phyloP scores from a whole-genome alignment of 805 yeast species.

The Novakomyces olei region DNA sequence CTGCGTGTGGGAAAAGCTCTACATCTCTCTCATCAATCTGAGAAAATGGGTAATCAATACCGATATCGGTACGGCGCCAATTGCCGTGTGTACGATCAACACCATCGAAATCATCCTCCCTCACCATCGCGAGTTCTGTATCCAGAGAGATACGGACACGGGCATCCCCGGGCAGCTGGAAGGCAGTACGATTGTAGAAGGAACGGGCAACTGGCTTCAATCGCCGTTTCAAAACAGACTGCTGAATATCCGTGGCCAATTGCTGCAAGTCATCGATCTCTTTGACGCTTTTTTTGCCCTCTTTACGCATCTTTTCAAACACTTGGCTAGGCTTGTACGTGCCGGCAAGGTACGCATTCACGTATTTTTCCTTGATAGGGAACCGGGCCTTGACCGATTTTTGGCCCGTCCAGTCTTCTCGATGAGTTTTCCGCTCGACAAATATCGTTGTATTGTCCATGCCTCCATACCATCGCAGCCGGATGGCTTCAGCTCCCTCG shows the following conservation, averaged over 20 bases:
- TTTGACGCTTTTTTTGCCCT: constrained; percentile 64
- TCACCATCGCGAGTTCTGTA: constrained; percentile 88
- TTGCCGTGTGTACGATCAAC: constrained; percentile 69
- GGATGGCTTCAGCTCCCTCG: constrained; percentile 97
- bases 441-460: constrained; percentile 82
- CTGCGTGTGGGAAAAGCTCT: constrained; percentile 92
- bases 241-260: constrained; percentile 81
- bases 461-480: constrained; percentile 98
- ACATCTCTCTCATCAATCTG: constrained; percentile 70
- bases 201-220: constrained; percentile 88
- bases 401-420: constrained; percentile 99
- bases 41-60: constrained; percentile 84
- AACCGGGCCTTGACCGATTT: constrained; percentile 97
- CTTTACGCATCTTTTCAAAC: constrained; percentile 78
- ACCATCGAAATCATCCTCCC: constrained; percentile 95
- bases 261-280: constrained; percentile 87
- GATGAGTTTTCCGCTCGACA: constrained; percentile 91
- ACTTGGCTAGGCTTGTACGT: constrained; percentile 70
- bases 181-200: constrained; percentile 93
- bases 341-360: constrained; percentile 67
- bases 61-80: constrained; percentile 98
- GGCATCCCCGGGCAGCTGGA: constrained; percentile 98
- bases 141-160: constrained; percentile 95
- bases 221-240: constrained; percentile 60
- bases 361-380: constrained; percentile 72